phyloP scores from a whole-genome alignment of 768 basidiomycete genomes.

The Lactifluus piperatus region DNA sequence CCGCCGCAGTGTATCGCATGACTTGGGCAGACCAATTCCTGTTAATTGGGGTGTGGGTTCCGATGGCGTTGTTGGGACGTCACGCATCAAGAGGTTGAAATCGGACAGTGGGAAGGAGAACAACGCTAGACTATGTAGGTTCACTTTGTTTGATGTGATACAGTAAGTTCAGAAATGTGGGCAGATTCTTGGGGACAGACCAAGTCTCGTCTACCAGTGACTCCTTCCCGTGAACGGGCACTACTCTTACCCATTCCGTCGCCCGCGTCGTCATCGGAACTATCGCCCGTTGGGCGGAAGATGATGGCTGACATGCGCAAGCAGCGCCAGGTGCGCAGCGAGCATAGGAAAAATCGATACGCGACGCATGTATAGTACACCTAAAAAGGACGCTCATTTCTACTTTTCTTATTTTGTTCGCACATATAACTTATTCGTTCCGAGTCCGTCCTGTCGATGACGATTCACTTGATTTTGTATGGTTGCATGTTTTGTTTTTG shows the following conservation, averaged over 20 bases:
- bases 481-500: not conserved
- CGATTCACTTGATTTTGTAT: not conserved
- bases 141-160: not conserved
- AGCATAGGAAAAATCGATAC: slow-evolving; percentile 5
- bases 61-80: not conserved
- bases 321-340: slow-evolving; percentile 25
- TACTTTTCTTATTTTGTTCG: not conserved
- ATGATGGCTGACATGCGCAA: slow-evolving; percentile 58
- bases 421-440: slow-evolving; percentile 14
- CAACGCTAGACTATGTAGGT: not conserved
- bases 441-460: not conserved
- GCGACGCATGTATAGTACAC: not conserved
- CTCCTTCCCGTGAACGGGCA: slow-evolving; percentile 38
- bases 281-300: slow-evolving; percentile 58
- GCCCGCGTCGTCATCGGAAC: slow-evolving; percentile 62
- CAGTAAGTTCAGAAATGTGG: not conserved
- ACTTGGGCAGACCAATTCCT: not conserved
- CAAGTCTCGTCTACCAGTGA: slow-evolving; percentile 27
- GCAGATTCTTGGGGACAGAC: slow-evolving; percentile 1
- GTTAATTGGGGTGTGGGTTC: not conserved
- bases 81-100: not conserved
- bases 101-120: slow-evolving; percentile 14
- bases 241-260: slow-evolving; percentile 39
- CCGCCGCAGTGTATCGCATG: slow-evolving; percentile 10
- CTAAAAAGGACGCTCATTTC: not conserved